Base-by-base conservation (phyloP, 2,329 filamentous ascomycete genomes). In the Claviceps quebecensis region DNA sequence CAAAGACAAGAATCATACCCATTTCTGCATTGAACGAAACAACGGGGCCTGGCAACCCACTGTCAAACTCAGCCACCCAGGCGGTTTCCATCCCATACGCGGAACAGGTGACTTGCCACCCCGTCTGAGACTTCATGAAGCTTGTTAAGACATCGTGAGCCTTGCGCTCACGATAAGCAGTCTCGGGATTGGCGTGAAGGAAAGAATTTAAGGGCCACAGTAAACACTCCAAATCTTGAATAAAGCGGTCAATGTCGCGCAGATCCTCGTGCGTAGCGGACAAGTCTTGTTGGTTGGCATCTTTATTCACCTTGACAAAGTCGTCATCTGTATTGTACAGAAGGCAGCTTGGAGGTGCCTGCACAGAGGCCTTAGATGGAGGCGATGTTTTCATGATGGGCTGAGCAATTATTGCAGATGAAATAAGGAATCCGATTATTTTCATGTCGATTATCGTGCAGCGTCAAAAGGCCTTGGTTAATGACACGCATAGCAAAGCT, bases 151-250 rank as follows among this genome's bases (percentile, higher is more conserved):
- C 56, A 14, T 67, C 60, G 52, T 73, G 71, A 0, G 72, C 70
- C 19, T 66, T 66, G 50, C 61, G 58, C 54, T 73, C 70, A 43
- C 70, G 59, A 53, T 66, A 72, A 5, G 63, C 51, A 5, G 70
- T 58, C 55, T 73, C 70, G 0, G 71, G 71, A 45, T 73, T 64
- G 43, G 68, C 66, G 57, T 72, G 70, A n/a, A 74, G 68, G 40
- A 63, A 61, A 7, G 65, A 63, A 54, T 66, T 70, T 39, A 72
- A 58, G 5, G 59, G 54, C 57, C 67, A 66, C 1, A 72, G 58
- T 0, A 53, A 16, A 56, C 52, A 17, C 47, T 48, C 34, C 40
- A 53, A 23, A 7, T 23, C 22, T 16, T 58, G 43, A 26, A 63
- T 48, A 14, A 58, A 53, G 9, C 52, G 36, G 22, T 56, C 55